Conservation (phyloP, 192 early-diverging fungal genomes). For the Chytriomyces sp. region DNA sequence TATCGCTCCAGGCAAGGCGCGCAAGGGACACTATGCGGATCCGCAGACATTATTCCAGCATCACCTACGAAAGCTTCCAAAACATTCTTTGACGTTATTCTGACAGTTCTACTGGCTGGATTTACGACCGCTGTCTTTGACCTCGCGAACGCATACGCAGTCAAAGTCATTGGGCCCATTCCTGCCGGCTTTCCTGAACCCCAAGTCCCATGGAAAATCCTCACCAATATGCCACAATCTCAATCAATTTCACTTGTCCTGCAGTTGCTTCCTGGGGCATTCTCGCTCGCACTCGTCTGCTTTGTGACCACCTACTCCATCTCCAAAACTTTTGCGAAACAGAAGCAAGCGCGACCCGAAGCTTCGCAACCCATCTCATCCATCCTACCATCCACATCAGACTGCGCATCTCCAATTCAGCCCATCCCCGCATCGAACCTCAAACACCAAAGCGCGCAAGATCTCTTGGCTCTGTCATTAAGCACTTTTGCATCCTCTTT, state of each 20-base stretch:
- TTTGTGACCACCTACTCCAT: slow-evolving; percentile 35
- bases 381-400: not conserved
- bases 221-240: not conserved
- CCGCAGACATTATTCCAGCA: not conserved
- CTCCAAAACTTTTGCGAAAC: slow-evolving; percentile 26
- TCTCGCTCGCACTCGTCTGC: slow-evolving; percentile 21
- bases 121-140: slow-evolving; percentile 1
- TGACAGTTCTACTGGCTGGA: slow-evolving; percentile 17
- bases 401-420: not conserved
- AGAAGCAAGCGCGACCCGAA: not conserved
- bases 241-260: not conserved
- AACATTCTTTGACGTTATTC: slow-evolving; percentile 25
- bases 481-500: slow-evolving; percentile 12
- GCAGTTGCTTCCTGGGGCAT: slow-evolving; percentile 9
- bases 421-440: not conserved
- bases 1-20: not conserved
- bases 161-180: slow-evolving; percentile 30
- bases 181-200: slow-evolving; percentile 27
- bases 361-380: not conserved
- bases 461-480: slow-evolving; percentile 17
- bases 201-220: slow-evolving; percentile 6
- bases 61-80: not conserved
- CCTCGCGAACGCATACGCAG: not conserved
- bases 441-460: slow-evolving; percentile 6
- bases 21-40: not conserved